Percentiles rank a stretch among this genome's conserved stretches.
Conservation (phyloP, 2,329 filamentous ascomycete genomes). For the Stachybotrys elegans region DNA sequence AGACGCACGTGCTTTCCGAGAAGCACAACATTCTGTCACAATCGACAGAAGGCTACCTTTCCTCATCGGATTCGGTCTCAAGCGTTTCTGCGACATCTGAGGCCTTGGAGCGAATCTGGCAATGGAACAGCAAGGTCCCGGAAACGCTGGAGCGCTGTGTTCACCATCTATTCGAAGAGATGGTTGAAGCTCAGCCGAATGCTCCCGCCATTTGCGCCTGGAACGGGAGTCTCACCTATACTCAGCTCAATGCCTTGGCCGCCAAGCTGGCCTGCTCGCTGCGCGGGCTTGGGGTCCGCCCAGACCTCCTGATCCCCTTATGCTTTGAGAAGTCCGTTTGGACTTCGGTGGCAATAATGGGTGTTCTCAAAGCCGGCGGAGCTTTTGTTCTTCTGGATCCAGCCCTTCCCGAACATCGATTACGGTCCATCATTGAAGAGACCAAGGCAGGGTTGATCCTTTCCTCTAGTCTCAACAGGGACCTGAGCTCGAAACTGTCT, state of each 20-base stretch:
- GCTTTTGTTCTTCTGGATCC: background rate
- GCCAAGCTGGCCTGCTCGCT: conserved; percentile 28
- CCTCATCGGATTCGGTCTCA: no score
- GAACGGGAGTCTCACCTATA: background rate
- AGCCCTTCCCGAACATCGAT: background rate
- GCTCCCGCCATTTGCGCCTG: background rate
- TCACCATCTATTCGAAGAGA: background rate
- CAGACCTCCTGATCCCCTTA: conserved; percentile 22
- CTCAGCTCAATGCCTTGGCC: conserved; percentile 15
- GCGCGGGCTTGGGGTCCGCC: conserved; percentile 7
- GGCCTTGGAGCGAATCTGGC: no score
- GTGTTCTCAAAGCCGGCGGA: conserved; percentile 18
- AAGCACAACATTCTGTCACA: no score
- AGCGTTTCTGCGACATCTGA: no score
- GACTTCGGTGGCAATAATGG: conserved; percentile 26
- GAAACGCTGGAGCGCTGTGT: background rate
- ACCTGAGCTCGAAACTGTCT: no score
- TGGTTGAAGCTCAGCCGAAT: background rate
- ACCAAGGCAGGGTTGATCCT: background rate
- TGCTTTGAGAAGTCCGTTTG: conserved; percentile 33
- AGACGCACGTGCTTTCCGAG: no score
- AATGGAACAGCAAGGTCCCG: background rate
- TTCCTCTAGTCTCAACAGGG: no score
- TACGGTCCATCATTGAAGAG: background rate
- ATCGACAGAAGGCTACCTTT: no score